Evolutionary conservation across 495 filamentous ascomycete species (phyloP), one percentile per base, ranked within the genome.

Genomic region (Aspergillus haitiensis): DNA sequence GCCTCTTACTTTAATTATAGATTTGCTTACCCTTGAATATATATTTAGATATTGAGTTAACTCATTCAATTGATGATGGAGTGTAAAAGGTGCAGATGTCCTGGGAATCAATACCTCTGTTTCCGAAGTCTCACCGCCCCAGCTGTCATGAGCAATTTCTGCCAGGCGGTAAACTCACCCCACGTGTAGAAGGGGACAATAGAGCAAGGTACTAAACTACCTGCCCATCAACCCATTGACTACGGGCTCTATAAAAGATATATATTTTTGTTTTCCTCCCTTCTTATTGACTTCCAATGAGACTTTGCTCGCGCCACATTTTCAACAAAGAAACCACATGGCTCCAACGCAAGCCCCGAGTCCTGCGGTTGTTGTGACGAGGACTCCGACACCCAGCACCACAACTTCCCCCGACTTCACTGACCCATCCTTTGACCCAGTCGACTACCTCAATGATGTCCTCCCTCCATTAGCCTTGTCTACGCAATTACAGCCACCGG

Each of bases 381-480:
- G 7, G 62, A 62, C 48, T 12, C 66, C 64, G 47, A 40, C 64
- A 32, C 40, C 60, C 58, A 72, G 50, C 73, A 42, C 84, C 85
- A 52, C 81, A 78, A 52, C 84, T 47, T 45, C 21, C 48, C 52
- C 60, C 0, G 55, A 75, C 58, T 97, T 96, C 71, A 79, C 90
- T 32, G 75, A 80, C 47, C 82, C 86, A 10, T 81, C 85, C 53
- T 97, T 96, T 71, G 88, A 93, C 73, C 81, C 90, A 15, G 88
- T 84, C 65, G 83, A 88, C 39, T 96, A 91, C 73, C 84, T 96
- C 66, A 96, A 97, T 72, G 75, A 82, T 48, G 81, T 82, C 11
- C 81, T 97, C 7, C 88, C 91, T 6, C 74, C 81, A 31, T 52
- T 78, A 66, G 74, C 75, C 11, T 71, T 81, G 52, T 70, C 75